Evolutionary conservation across 2,329 filamentous ascomycete species (phyloP).

Genomic region (Alternaria panax): DNA sequence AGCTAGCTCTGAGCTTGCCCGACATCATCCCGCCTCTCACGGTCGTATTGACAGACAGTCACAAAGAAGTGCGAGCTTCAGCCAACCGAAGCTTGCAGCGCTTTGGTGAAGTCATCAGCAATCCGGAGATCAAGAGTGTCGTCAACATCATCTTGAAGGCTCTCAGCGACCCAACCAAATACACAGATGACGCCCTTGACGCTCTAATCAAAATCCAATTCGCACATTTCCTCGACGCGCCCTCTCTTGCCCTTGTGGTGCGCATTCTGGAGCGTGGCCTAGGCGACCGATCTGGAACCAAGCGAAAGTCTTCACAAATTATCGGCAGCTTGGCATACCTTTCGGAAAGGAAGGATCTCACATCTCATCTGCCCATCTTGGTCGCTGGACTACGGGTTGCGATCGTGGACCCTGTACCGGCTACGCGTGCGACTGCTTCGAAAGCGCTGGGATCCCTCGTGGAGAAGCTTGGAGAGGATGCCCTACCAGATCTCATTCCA

Average conservation of each 20-base stretch:
- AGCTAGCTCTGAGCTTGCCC: conserved; percentile 88
- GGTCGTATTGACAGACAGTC: conserved; percentile 92
- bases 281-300: conserved; percentile 89
- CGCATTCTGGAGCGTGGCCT: conserved; percentile 94
- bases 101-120: conserved; percentile 97
- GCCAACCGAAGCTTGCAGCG: conserved; percentile 96
- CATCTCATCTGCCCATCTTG: conserved; percentile 87
- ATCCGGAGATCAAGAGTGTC: conserved; percentile 93
- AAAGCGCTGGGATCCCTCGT: conserved; percentile 96
- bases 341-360: conserved; percentile 93
- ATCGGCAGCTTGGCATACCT: conserved; percentile 97
- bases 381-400: conserved; percentile 89
- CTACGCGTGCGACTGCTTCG: conserved; percentile 93
- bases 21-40: conserved; percentile 97
- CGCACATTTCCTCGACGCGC: conserved; percentile 96
- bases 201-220: conserved; percentile 98
- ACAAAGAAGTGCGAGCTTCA: conserved; percentile 92
- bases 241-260: conserved; percentile 91
- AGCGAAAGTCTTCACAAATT: conserved; percentile 95
- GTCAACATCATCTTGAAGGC: conserved; percentile 94
- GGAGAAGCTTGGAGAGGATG: conserved; percentile 96
- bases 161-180: conserved; percentile 94
- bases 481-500: conserved; percentile 94
- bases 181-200: conserved; percentile 94
- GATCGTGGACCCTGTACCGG: conserved; percentile 93